Evolutionary conservation across 2,329 filamentous ascomycete genomes (phyloP), one percentile per base, ranked within the genome.

Genomic region (Diaporthe ilicicola): DNA sequence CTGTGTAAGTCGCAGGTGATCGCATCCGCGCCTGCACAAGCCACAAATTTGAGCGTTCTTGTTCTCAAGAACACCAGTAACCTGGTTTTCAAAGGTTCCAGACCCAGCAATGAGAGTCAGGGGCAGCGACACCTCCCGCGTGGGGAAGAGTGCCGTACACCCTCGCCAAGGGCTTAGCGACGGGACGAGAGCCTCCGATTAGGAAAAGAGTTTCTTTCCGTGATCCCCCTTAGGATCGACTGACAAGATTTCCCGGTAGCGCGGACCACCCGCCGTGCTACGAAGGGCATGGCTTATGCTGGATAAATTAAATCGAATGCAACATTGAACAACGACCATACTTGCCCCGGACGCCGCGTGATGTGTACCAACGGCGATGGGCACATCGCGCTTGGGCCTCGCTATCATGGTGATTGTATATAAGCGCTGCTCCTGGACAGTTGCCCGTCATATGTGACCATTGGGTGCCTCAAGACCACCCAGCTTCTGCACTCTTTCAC

Each of bases 241-340:
- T 24, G 19, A 44, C 29, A 44, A 64, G 29, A 50, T 50, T 50
- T 29, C 34, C 59, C 59, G 59, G 59, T 64, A 64, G 44, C 29
- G 59, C 29, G 59, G 59, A 37, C 59, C 50, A 42, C 24, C 59
- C 29, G 37, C 29, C n/a, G 44, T 64, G 27, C 59, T 64, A 6
- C 24, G 42, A 64, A 48, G 44, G 59, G 59, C 29, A 64, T 50
- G 59, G 59, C 44, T 64, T 44, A 37, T 50, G 42, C 29, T 37
- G 59, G 44, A 64, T 64, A 64, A 50, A 64, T 64, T 64, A 64
- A 64, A 34, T 44, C 19, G 29, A 64, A 17, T 64, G 59, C 59
- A 24, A 50, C 59, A 10, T 3, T 22, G 44, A 24, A 50, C 59
- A 10, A 4, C 32, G 44, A 64, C 32, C 3, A 12, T 19, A 27